Evolutionary conservation across 306 rosid genomes (phyloP).

Genomic region (Sophora flavescens): DNA sequence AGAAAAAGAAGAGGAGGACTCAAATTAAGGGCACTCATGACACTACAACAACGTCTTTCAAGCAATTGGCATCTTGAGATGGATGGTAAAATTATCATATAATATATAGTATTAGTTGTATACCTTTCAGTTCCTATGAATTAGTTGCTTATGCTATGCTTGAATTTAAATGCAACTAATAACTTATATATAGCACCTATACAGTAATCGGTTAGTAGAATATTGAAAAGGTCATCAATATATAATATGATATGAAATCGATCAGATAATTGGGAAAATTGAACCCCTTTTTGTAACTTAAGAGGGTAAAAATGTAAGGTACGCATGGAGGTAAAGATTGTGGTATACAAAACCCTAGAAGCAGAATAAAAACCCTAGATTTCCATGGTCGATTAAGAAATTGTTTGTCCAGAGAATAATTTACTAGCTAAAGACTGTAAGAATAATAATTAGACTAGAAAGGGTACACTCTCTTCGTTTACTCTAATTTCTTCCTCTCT

Average conservation of each 20-base stretch:
- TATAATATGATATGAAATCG: neutral
- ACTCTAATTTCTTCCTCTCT: constrained; percentile 34
- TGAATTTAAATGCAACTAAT: neutral
- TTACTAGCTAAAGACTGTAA: constrained; percentile 19
- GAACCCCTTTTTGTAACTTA: neutral
- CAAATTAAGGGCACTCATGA: constrained; percentile 58
- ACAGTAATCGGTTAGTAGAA: neutral
- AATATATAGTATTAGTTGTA: neutral
- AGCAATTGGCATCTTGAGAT: constrained; percentile 63
- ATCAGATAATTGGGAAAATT: neutral
- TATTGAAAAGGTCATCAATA: neutral
- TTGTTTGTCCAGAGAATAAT: constrained; percentile 23
- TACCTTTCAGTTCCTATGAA: neutral
- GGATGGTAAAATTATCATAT: constrained; percentile 56
- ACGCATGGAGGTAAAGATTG: neutral
- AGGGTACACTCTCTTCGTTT: constrained; percentile 31
- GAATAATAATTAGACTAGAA: constrained; percentile 47
- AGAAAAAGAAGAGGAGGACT: constrained; percentile 84
- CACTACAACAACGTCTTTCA: constrained; percentile 64
- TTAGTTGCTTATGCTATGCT: neutral
- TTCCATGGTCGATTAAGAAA: constrained; percentile 18
- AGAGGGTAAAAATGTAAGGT: neutral
- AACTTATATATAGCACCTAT: neutral
- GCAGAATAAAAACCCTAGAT: constrained; percentile 65
- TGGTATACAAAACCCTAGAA: constrained; percentile 55